Evolutionary conservation across 495 filamentous ascomycete genomes (phyloP).

Genomic region (Annulohypoxylon stygium): DNA sequence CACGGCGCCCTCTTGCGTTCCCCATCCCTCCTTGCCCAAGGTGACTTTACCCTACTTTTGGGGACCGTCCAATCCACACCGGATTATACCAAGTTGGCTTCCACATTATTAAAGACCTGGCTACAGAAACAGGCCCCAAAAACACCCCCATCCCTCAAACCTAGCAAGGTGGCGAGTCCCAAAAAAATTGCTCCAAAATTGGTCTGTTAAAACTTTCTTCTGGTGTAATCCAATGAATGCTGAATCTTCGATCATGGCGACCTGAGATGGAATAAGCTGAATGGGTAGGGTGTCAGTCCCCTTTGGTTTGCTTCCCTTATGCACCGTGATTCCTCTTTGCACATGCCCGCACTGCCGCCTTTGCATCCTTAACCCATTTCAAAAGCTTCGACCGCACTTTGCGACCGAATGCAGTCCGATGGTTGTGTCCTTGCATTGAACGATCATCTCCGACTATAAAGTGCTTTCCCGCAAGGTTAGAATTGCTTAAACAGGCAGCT

Average conservation of each 20-base stretch:
- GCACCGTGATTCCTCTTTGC: constrained; percentile 35
- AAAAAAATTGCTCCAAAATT: constrained; percentile 51
- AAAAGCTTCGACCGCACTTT: constrained; percentile 43
- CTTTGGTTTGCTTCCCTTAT: not conserved
- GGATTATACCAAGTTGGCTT: constrained; percentile 51
- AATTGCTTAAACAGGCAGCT: constrained; percentile 14
- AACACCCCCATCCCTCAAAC: constrained; percentile 33
- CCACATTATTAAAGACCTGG: constrained; percentile 45
- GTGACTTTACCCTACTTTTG: constrained; percentile 49
- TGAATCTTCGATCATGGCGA: constrained; percentile 30
- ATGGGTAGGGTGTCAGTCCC: not conserved
- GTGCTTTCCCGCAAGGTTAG: constrained; percentile 20
- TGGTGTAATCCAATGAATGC: constrained; percentile 49
- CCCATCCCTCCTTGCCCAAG: constrained; percentile 41
- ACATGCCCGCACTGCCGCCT: constrained; percentile 45
- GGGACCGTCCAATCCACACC: constrained; percentile 38
- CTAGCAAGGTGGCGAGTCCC: constrained; percentile 37
- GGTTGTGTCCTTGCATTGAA: constrained; percentile 10
- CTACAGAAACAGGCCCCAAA: constrained; percentile 47
- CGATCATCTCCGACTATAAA: not conserved
- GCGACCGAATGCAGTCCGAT: constrained; percentile 30
- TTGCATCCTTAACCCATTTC: constrained; percentile 48
- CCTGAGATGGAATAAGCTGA: not conserved
- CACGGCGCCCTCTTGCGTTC: constrained; percentile 34
- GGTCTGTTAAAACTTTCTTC: constrained; percentile 40